Conservation (phyloP, 176 grass and related monocot genomes). For the Rhynchospora breviuscula region DNA sequence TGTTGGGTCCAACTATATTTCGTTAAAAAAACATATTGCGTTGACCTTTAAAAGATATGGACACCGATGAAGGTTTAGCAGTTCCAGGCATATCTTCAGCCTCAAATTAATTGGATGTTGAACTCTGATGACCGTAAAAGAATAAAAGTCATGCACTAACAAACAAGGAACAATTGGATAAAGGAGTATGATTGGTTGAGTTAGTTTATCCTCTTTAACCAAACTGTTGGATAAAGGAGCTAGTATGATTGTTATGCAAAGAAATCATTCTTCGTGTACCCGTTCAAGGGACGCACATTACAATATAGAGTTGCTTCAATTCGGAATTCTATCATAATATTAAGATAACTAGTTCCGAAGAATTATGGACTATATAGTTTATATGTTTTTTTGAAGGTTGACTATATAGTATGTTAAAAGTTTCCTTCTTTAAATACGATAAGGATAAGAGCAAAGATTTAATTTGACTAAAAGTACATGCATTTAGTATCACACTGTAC, state of each 20-base stretch:
- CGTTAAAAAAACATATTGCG: no score
- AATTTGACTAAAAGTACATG: no score
- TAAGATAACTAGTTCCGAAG: no score
- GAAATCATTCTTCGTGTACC: background rate
- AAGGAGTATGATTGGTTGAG: slow-evolving; percentile 19
- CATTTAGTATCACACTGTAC: no score
- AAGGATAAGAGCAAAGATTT: no score
- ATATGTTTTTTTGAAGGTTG: no score
- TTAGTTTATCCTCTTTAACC: slow-evolving; percentile 24
- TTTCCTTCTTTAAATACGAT: no score
- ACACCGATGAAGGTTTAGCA: no score
- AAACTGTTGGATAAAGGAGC: background rate
- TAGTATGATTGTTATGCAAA: slow-evolving; percentile 11
- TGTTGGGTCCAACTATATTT: no score
- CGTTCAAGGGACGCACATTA: background rate
- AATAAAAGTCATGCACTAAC: background rate
- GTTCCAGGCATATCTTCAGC: background rate
- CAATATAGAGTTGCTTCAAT: background rate
- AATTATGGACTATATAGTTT: no score
- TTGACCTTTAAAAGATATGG: no score
- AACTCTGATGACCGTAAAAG: background rate
- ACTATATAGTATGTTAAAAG: no score
- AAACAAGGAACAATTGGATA: slow-evolving; percentile 7
- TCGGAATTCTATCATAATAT: background rate
- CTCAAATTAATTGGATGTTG: background rate